Evolutionary conservation across 108 stramenopile species (phyloP).

Genomic region (Cylindrotheca fusiformis): DNA sequence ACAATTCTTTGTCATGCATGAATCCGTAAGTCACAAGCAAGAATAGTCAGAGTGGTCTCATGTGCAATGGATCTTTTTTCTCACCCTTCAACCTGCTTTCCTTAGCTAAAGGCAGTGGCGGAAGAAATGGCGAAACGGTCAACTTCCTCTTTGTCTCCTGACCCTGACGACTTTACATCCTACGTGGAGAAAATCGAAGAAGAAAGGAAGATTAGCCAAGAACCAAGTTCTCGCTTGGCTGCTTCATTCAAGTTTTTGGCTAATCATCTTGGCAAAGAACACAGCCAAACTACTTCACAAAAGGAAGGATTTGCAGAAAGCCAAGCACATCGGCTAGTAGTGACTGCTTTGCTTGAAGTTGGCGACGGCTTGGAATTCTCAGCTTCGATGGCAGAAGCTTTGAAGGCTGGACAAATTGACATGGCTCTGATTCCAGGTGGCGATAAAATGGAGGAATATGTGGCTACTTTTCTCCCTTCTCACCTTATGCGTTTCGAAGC

Average conservation of each 20-base stretch:
- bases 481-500: slow-evolving; percentile 74
- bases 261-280: slow-evolving; percentile 11
- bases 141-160: slow-evolving; percentile 63
- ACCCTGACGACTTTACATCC: slow-evolving; percentile 68
- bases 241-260: slow-evolving; percentile 44
- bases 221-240: slow-evolving; percentile 22
- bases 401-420: slow-evolving; percentile 39
- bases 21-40: slow-evolving; percentile 48
- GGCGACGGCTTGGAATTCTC: slow-evolving; percentile 39
- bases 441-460: slow-evolving; percentile 79
- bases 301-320: slow-evolving; percentile 24
- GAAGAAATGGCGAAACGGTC: slow-evolving; percentile 80
- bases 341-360: slow-evolving; percentile 38
- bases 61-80: too few relatives aligned
- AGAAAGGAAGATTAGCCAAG: slow-evolving; percentile 29
- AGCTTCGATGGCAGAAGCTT: slow-evolving; percentile 28
- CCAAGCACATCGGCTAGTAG: slow-evolving; percentile 44
- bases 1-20: slow-evolving; percentile 71
- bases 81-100: neutral
- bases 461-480: slow-evolving; percentile 64
- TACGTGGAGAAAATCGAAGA: slow-evolving; percentile 50
- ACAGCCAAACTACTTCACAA: slow-evolving; percentile 5
- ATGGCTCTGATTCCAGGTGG: slow-evolving; percentile 45
- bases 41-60: too few relatives aligned
- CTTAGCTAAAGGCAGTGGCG: slow-evolving; percentile 69